Percentiles rank a stretch among this genome's conserved stretches.
phyloP scores from a whole-genome alignment of 2,329 filamentous ascomycete genomes.

The Ilyonectria robusta region DNA sequence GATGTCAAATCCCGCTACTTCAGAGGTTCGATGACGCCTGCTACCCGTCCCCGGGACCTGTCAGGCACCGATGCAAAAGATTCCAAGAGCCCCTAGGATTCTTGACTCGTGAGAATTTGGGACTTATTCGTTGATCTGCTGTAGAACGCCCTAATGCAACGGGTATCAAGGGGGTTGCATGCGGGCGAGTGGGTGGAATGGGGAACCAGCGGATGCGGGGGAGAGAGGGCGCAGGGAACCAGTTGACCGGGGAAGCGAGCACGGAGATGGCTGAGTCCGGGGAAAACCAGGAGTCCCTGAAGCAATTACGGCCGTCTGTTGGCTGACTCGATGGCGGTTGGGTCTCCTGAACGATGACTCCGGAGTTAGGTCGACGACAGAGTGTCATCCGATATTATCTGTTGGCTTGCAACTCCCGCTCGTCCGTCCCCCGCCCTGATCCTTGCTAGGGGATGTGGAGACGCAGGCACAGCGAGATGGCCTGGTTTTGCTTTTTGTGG shows the following conservation, averaged over 20 bases:
- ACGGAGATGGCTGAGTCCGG: not conserved
- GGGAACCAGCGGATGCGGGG: not conserved
- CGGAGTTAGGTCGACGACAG: not conserved
- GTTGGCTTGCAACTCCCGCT: conserved; percentile 12
- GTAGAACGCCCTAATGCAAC: conserved; percentile 1
- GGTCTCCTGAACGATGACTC: not conserved
- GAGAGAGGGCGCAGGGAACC: not conserved
- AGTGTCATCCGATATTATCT: not conserved
- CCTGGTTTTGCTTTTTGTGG: conserved; percentile 10
- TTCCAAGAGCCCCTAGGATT: not conserved
- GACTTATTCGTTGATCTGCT: not conserved
- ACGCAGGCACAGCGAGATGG: conserved; percentile 11
- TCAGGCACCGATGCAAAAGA: not conserved
- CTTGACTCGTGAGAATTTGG: not conserved
- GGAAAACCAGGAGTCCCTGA: conserved; percentile 3
- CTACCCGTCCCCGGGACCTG: not conserved
- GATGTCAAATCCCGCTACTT: not conserved
- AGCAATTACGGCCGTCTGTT: not conserved
- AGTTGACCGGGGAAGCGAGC: not conserved
- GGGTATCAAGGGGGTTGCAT: not conserved
- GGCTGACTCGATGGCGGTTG: not conserved
- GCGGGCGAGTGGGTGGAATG: not conserved
- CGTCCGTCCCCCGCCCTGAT: conserved; percentile 14
- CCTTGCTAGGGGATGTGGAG: conserved; percentile 31
- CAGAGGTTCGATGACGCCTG: not conserved